Conservation (phyloP, 1,139 yeast genomes). For the Ogataea hybrid region DNA sequence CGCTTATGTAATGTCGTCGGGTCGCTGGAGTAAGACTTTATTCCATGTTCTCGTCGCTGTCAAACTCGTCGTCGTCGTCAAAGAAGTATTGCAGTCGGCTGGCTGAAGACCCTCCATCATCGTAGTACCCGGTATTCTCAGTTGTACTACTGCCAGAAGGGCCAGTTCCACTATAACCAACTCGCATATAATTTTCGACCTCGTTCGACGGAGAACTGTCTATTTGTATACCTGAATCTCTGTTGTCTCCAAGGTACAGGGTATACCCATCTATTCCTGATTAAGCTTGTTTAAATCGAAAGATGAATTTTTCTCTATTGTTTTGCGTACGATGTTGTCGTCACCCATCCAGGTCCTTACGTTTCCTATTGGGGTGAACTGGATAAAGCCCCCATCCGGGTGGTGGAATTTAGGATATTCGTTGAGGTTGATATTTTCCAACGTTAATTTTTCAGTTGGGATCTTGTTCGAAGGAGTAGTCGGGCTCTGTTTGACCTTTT, state of each 20-base stretch:
- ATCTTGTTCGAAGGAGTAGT: constrained; percentile 11
- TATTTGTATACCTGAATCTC: constrained; percentile 12
- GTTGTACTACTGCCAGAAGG: constrained; percentile 5
- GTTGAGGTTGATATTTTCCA: constrained; percentile 32
- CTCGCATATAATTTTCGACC: constrained; percentile 39
- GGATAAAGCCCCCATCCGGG: constrained; percentile 64
- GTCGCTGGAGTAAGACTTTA: constrained; percentile 1
- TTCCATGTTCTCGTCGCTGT: constrained; percentile 16
- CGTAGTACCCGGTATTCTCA: constrained; percentile 15
- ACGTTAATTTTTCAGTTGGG: constrained; percentile 16
- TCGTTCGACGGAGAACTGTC: constrained; percentile 37
- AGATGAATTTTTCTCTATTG: constrained; percentile 31
- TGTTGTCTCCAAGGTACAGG: constrained; percentile 27
- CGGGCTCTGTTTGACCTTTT: constrained; percentile 29
- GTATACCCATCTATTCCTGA: constrained; percentile 37
- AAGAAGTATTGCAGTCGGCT: constrained; percentile 14
- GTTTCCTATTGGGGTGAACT: constrained; percentile 64
- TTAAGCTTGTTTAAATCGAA: constrained; percentile 31
- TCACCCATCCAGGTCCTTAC: constrained; percentile 33
- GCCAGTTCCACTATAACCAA: constrained; percentile 32
- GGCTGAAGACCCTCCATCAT: constrained; percentile 23
- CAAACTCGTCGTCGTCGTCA: constrained; percentile 15
- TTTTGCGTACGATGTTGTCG: constrained; percentile 29
- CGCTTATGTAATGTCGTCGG: background rate
- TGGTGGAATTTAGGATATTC: constrained; percentile 64